Conservation (phyloP, 257 asterid genomes). For the Solanum sejunctum region DNA sequence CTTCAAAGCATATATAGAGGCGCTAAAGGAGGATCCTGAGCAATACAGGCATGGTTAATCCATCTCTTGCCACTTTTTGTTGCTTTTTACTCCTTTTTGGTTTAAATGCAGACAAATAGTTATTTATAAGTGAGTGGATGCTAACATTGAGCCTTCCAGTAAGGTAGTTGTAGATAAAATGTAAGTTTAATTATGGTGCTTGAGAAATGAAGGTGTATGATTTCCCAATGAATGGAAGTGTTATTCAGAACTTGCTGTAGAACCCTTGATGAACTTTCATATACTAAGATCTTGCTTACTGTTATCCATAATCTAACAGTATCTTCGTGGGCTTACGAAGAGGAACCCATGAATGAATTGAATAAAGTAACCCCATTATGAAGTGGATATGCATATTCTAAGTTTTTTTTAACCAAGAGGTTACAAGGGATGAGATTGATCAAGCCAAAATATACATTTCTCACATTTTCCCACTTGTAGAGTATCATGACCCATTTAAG, state of each 20-base stretch:
- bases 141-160: neutral
- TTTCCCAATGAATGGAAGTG: neutral
- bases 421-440: neutral
- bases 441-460: neutral
- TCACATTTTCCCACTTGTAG: neutral
- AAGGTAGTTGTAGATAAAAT: neutral
- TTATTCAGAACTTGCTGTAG: neutral
- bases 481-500: neutral
- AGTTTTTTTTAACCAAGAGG: neutral
- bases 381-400: neutral
- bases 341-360: neutral
- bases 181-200: neutral
- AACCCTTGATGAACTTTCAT: neutral
- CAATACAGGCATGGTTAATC: slow-evolving; percentile 52
- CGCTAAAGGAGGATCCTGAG: slow-evolving; percentile 79
- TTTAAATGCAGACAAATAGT: neutral
- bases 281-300: neutral
- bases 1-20: slow-evolving; percentile 70
- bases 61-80: neutral
- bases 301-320: neutral
- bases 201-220: neutral
- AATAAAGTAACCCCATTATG: neutral
- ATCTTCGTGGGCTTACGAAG: neutral
- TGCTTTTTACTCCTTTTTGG: neutral
- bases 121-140: neutral